Conservation (phyloP, 2,329 filamentous ascomycete species). For the Calonectria hawksworthii region DNA sequence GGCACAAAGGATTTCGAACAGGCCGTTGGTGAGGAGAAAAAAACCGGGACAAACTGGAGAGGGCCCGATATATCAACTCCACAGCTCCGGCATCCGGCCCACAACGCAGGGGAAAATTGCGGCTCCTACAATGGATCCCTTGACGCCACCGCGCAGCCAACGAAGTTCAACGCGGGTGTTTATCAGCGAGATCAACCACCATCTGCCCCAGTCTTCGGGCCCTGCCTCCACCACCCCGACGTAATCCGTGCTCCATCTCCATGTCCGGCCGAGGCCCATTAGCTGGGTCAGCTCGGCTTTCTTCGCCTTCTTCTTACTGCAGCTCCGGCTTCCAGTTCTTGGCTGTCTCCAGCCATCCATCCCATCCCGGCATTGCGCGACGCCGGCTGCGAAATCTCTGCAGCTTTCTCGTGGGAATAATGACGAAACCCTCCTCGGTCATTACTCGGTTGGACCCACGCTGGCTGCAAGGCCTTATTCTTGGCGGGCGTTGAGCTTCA, state of each 20-base stretch:
- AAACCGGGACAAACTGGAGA: not conserved
- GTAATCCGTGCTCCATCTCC: not conserved
- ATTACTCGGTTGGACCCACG: slow-evolving; percentile 1
- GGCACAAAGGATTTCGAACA: not conserved
- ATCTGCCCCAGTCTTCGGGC: not conserved
- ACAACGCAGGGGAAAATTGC: not conserved
- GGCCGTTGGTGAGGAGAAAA: not conserved
- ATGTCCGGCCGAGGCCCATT: not conserved
- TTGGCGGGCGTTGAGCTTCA: not conserved
- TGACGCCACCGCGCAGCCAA: not conserved
- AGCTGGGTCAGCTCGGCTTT: not conserved
- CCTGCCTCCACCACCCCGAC: not conserved
- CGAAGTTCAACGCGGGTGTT: not conserved
- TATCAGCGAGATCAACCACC: not conserved
- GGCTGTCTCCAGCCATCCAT: not conserved
- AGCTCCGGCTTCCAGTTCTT: not conserved
- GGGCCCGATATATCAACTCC: not conserved
- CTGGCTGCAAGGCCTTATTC: not conserved
- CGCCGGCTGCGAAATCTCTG: not conserved
- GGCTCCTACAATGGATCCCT: not conserved
- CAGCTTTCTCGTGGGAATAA: too few relatives aligned
- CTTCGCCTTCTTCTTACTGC: not conserved
- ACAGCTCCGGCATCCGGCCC: not conserved
- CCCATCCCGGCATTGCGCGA: not conserved
- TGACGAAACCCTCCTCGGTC: slow-evolving; percentile 6